A percentile compares a stretch with the other conserved stretches of the same genome.
Evolutionary conservation across 2,329 filamentous ascomycete species (phyloP).

Genomic region (Intubia oerlemansii): DNA sequence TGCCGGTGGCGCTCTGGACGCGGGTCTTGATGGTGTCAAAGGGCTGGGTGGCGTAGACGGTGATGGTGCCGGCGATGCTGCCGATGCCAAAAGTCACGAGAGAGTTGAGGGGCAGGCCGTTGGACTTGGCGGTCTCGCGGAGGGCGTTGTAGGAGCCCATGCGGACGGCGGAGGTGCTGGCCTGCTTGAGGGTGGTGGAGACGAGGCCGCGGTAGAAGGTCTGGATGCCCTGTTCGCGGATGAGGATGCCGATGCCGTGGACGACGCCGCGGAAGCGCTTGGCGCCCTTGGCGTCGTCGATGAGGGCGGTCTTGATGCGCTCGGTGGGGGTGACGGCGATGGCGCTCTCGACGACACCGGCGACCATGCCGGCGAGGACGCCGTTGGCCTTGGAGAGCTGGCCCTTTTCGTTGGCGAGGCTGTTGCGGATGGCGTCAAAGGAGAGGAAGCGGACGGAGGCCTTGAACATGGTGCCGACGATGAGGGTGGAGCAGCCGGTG

Average conservation of each 20-base stretch:
- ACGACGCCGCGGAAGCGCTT: conserved; percentile 12
- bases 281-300: conserved; percentile 15
- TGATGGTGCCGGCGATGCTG: conserved; percentile 36
- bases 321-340: conserved; percentile 48
- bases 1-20: conserved; percentile 35
- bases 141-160: conserved; percentile 28
- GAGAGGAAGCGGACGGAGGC: conserved; percentile 44
- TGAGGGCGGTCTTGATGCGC: conserved; percentile 43
- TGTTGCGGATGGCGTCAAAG: conserved; percentile 42
- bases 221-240: conserved; percentile 19
- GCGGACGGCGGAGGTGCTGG: conserved; percentile 22
- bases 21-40: conserved; percentile 44
- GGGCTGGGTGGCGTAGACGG: conserved; percentile 35
- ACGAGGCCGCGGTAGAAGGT: conserved; percentile 23
- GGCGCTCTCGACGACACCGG: conserved; percentile 37
- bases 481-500: conserved; percentile 38
- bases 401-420: conserved; percentile 31
- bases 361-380: conserved; percentile 41
- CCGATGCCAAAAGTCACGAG: conserved; percentile 37
- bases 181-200: conserved; percentile 25
- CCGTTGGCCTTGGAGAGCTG: conserved; percentile 31
- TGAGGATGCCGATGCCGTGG: too few relatives aligned
- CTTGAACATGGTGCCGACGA: conserved; percentile 39
- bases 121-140: conserved; percentile 13
- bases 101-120: conserved; percentile 7